Conservation (phyloP, 306 rosid species). For the Lotus japonicus region DNA sequence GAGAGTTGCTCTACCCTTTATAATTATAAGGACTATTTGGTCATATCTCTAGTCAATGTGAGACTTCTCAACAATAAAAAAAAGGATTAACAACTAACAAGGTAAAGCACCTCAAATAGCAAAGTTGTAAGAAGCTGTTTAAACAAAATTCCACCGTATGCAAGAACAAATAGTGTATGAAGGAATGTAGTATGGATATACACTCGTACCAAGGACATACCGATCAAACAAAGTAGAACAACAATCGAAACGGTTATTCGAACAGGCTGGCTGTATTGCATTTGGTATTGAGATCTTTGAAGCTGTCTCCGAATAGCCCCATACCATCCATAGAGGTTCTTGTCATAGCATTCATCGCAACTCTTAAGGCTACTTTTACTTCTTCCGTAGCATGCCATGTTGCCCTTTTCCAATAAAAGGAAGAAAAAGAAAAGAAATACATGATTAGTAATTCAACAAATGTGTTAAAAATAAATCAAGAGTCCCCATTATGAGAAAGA, state of each 20-base stretch:
- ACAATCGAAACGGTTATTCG: conserved; percentile 46
- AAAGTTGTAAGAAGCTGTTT: neutral
- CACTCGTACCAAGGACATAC: conserved; percentile 38
- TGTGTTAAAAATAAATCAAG: neutral
- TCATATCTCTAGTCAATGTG: too few species aligned
- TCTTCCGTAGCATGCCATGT: conserved; percentile 49
- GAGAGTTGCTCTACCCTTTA: too few species aligned
- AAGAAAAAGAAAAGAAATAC: conserved; percentile 2
- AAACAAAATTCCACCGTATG: neutral
- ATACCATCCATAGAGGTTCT: conserved; percentile 81
- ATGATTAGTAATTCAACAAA: conserved; percentile 6
- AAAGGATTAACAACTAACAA: too few species aligned
- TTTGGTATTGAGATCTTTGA: conserved; percentile 82
- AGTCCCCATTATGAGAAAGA: neutral
- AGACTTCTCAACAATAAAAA: too few species aligned
- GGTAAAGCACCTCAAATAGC: neutral
- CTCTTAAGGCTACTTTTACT: conserved; percentile 64
- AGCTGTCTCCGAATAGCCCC: conserved; percentile 84
- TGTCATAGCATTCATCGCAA: conserved; percentile 58
- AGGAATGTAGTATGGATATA: neutral
- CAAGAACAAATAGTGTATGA: neutral
- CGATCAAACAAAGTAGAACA: conserved; percentile 64
- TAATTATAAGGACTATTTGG: too few species aligned
- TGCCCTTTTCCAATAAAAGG: conserved; percentile 38
- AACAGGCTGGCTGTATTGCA: conserved; percentile 70